phyloP scores from a whole-genome alignment of 768 basidiomycete genomes.

The Lentinula raphanica region DNA sequence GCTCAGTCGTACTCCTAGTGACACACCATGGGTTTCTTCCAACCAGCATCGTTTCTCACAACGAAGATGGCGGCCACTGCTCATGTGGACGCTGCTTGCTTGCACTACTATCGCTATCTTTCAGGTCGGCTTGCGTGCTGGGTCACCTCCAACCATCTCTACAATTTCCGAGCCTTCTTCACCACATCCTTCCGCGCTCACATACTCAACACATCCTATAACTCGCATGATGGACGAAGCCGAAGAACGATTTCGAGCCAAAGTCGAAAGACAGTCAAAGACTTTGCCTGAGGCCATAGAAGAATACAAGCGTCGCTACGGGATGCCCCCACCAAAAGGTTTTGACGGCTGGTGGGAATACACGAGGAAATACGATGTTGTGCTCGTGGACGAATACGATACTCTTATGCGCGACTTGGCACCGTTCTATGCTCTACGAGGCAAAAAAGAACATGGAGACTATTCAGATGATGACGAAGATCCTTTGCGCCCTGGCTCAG shows the following conservation, averaged over 20 bases:
- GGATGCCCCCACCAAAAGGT: conserved; percentile 76
- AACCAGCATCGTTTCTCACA: not conserved
- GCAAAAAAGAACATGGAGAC: conserved; percentile 56
- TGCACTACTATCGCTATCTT: not conserved
- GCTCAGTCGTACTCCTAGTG: not conserved
- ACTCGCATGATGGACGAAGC: conserved; percentile 79
- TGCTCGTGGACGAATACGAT: conserved; percentile 89
- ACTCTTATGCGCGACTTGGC: conserved; percentile 71
- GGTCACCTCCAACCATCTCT: conserved; percentile 14
- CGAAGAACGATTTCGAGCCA: conserved; percentile 60
- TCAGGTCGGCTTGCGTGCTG: not conserved
- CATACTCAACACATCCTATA: conserved; percentile 61
- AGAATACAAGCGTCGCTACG: conserved; percentile 79
- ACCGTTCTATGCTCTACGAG: conserved; percentile 76
- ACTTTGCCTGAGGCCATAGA: conserved; percentile 72
- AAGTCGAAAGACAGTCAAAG: conserved; percentile 72
- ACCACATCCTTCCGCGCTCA: conserved; percentile 10
- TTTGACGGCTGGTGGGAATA: conserved; percentile 92
- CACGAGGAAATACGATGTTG: conserved; percentile 63
- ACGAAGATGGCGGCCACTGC: not conserved
- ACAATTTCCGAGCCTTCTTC: conserved; percentile 13
- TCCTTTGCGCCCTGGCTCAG: not conserved
- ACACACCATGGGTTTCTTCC: not conserved
- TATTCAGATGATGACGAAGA: conserved; percentile 20
- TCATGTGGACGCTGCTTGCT: not conserved